These are phyloP conservation scores for Globisporangium echinulatum DNA, from an alignment of 352 stramenopile species.

Conservation along the genomic window DNA sequence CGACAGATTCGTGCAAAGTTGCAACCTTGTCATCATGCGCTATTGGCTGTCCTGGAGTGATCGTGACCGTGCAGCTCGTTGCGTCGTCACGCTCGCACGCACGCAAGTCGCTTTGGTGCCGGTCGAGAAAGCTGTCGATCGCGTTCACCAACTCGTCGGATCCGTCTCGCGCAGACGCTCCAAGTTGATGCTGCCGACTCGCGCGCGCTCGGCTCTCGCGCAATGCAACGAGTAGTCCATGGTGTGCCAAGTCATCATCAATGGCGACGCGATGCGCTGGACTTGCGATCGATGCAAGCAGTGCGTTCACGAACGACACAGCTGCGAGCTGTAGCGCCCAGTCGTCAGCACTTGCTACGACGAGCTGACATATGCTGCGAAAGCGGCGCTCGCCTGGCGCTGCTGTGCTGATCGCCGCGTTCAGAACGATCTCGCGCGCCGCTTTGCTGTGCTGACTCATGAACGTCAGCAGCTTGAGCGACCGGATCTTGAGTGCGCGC, in stretches of 20 bases:
- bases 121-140: not conserved
- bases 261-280: conserved; percentile 23
- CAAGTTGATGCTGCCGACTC: too few species aligned
- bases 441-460: conserved; percentile 28
- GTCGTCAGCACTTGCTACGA: conserved; percentile 23
- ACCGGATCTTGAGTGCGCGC: conserved; percentile 19
- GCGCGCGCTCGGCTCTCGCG: conserved; percentile 14
- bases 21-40: too few species aligned
- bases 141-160: not conserved
- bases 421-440: conserved; percentile 22
- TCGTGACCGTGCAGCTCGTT: too few species aligned
- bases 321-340: conserved; percentile 19
- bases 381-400: conserved; percentile 14
- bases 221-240: conserved; percentile 25
- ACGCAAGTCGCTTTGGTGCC: not conserved
- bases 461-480: conserved; percentile 27
- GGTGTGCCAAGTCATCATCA: conserved; percentile 32
- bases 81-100: too few species aligned
- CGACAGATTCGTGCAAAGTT: too few species aligned
- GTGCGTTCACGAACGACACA: conserved; percentile 39
- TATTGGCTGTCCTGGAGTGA: too few species aligned
- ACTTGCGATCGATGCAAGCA: conserved; percentile 29
- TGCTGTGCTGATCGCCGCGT: conserved; percentile 17
- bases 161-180: not conserved
- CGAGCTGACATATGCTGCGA: conserved; percentile 20